phyloP scores from a whole-genome alignment of 1,284 basidiomycete genomes.

The Puccinia novopanici region DNA sequence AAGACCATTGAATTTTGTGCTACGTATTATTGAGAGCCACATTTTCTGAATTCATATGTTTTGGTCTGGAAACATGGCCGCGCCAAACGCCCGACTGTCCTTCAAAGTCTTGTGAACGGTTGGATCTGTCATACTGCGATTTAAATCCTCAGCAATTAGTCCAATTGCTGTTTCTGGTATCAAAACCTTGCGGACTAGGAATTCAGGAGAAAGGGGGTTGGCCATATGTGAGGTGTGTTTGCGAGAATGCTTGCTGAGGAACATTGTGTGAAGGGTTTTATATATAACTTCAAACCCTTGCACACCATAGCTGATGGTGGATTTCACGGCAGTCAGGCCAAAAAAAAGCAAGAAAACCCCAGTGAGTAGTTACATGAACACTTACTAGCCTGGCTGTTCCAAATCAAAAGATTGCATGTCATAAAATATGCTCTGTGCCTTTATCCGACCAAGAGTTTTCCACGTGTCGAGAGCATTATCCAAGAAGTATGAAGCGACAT shows the following conservation, averaged over 20 bases:
- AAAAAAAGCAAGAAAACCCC: not conserved
- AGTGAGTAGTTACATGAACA: not conserved
- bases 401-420: conserved; percentile 6
- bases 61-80: not conserved
- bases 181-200: no score
- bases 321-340: no score
- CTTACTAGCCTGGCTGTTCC: conserved; percentile 20
- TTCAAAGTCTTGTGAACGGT: not conserved
- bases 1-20: no score
- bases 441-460: not conserved
- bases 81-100: not conserved
- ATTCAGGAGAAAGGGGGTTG: not conserved
- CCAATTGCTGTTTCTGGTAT: not conserved
- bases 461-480: not conserved
- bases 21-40: not conserved
- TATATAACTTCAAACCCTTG: not conserved
- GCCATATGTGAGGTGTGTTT: not conserved
- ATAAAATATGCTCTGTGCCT: not conserved
- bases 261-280: not conserved
- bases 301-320: not conserved
- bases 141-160: conserved; percentile 2
- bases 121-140: not conserved
- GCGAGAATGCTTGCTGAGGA: not conserved
- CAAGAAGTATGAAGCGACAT: not conserved
- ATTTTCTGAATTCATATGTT: no score